A percentile compares a stretch with the other conserved stretches of the same genome.
Evolutionary conservation across 805 yeast species (phyloP).

Genomic region (Sugiyamaella chiloensis): DNA sequence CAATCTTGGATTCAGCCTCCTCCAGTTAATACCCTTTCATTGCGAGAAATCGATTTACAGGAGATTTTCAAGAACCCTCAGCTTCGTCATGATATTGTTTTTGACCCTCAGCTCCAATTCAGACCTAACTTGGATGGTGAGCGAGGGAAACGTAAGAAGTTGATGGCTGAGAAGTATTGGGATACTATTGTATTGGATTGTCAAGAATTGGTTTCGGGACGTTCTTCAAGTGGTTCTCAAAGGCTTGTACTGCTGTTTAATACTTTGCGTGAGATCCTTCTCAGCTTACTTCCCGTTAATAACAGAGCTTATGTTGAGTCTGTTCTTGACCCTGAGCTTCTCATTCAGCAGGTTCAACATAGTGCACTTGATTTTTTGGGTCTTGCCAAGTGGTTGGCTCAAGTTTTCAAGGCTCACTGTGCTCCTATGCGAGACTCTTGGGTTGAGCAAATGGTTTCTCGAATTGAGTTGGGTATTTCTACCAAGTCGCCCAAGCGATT

Average conservation of each 20-base stretch:
- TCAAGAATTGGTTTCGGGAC: constrained; percentile 31
- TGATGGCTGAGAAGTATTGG: constrained; percentile 82
- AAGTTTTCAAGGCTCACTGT: constrained; percentile 80
- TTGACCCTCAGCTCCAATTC: constrained; percentile 88
- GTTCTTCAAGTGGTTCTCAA: constrained; percentile 10
- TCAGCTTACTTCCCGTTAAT: constrained; percentile 72
- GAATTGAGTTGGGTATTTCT: constrained; percentile 46
- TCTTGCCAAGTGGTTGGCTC: constrained; percentile 70
- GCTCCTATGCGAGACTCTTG: constrained; percentile 93
- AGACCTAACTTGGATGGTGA: constrained; percentile 91
- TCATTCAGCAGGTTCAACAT: constrained; percentile 69
- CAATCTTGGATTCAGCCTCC: constrained; percentile 46
- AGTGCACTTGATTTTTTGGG: constrained; percentile 65
- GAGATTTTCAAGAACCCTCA: constrained; percentile 91
- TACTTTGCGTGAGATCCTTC: constrained; percentile 72
- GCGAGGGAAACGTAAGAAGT: constrained; percentile 74
- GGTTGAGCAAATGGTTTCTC: constrained; percentile 76
- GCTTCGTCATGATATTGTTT: constrained; percentile 85
- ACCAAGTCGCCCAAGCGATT: constrained; percentile 45
- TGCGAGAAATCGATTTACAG: constrained; percentile 81
- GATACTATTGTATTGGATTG: constrained; percentile 68
- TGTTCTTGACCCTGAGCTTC: constrained; percentile 70
- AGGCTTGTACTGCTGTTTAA: constrained; percentile 67
- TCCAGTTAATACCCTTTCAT: constrained; percentile 76
- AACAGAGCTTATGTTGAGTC: constrained; percentile 66